A percentile compares a stretch with the other conserved stretches of the same genome.
Evolutionary conservation across 2,329 filamentous ascomycete genomes (phyloP).

Genomic region (Penicillium sclerotigenum): DNA sequence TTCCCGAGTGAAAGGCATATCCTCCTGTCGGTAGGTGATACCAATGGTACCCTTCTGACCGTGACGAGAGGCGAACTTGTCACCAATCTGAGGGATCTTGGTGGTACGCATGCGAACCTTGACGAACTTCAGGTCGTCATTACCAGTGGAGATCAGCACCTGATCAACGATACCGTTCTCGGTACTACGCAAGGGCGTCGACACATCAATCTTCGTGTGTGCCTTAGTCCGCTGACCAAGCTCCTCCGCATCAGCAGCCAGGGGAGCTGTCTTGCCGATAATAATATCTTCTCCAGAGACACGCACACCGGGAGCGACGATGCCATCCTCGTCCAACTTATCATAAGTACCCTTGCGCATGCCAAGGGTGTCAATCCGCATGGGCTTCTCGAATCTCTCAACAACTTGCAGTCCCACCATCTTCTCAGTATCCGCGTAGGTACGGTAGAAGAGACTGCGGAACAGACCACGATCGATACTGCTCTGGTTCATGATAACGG

Average conservation of each 20-base stretch:
- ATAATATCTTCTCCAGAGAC: conserved; percentile 98
- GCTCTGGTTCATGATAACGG: conserved; percentile 99
- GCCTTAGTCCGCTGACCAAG: conserved; percentile 85
- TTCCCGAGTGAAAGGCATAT: conserved; percentile 95
- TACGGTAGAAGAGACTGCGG: conserved; percentile 95
- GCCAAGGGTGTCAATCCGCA: conserved; percentile 78
- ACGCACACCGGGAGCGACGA: conserved; percentile 87
- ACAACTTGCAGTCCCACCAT: conserved; percentile 89
- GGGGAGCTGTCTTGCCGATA: conserved; percentile 95
- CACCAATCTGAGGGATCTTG: conserved; percentile 96
- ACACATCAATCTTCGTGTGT: conserved; percentile 92
- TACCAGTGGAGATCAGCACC: conserved; percentile 89
- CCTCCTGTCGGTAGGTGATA: conserved; percentile 95
- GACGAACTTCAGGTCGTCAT: conserved; percentile 90
- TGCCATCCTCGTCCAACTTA: conserved; percentile 94
- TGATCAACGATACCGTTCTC: conserved; percentile 96
- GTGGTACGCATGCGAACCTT: conserved; percentile 97
- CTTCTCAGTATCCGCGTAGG: conserved; percentile 97
- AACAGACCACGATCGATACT: conserved; percentile 97
- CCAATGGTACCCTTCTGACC: conserved; percentile 99
- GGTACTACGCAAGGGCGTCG: conserved; percentile 88
- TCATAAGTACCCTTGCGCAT: conserved; percentile 96
- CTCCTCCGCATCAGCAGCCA: conserved; percentile 88
- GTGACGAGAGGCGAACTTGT: conserved; percentile 99
- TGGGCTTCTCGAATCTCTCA: conserved; percentile 94